Percentiles rank a stretch among this genome's conserved stretches.
These are phyloP conservation scores for Medicago truncatula DNA, from an alignment of 306 rosid genomes.

Conservation along the genomic window MtrunA17r5.0-ANR NC_053046.1:33262501-33263000, in stretches of 20 bases:
- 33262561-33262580: constrained; percentile 48
- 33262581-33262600: constrained; percentile 50
- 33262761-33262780: constrained; percentile 2
- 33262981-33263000: not conserved
- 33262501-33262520: constrained; percentile 29
- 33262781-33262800: constrained; percentile 2
- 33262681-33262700: not conserved
- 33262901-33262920: constrained; percentile 5
- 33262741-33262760: constrained; percentile 15
- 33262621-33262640: constrained; percentile 45
- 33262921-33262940: not conserved
- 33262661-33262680: constrained; percentile 12
- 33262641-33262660: constrained; percentile 39
- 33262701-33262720: not conserved
- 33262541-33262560: constrained; percentile 5
- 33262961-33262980: not conserved
- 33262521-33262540: constrained; percentile 24
- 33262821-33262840: constrained; percentile 6
- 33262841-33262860: not conserved
- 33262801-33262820: not conserved
- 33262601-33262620: constrained; percentile 46
- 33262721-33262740: constrained; percentile 16
- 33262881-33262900: constrained; percentile 6
- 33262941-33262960: not conserved
- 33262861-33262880: not conserved